These are phyloP conservation scores for Ceratobasidium sp. DNA, from an alignment of 1,284 basidiomycete genomes.

Conservation along the genomic window DNA sequence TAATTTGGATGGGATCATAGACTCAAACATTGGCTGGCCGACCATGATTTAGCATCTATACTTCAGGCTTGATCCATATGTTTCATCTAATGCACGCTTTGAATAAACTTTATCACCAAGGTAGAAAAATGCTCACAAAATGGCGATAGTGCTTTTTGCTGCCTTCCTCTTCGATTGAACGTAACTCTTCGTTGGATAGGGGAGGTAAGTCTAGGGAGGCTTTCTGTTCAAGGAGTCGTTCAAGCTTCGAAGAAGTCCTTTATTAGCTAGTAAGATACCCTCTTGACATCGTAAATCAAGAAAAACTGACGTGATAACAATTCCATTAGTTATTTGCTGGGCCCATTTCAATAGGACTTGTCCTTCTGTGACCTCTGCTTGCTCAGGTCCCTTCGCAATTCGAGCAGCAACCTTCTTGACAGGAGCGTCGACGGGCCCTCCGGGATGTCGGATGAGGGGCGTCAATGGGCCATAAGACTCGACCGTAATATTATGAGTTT, in stretches of 20 bases:
- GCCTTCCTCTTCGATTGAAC: slow-evolving; percentile 25
- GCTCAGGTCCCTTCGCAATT: slow-evolving; percentile 50
- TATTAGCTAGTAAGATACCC: neutral
- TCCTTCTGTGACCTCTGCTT: slow-evolving; percentile 56
- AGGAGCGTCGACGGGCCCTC: slow-evolving; percentile 62
- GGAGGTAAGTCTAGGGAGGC: slow-evolving; percentile 32
- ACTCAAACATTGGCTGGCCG: neutral
- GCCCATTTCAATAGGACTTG: slow-evolving; percentile 68
- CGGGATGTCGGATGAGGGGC: slow-evolving; percentile 59
- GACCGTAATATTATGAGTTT: slow-evolving; percentile 68
- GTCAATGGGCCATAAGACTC: slow-evolving; percentile 66
- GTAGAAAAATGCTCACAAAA: slow-evolving; percentile 8
- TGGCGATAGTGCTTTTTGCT: slow-evolving; percentile 33
- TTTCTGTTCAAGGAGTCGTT: slow-evolving; percentile 32
- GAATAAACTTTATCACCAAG: neutral
- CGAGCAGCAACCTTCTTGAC: slow-evolving; percentile 60
- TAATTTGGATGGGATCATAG: neutral
- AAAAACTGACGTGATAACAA: slow-evolving; percentile 38
- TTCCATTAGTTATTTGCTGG: slow-evolving; percentile 24
- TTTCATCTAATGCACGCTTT: slow-evolving; percentile 36
- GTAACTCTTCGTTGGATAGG: slow-evolving; percentile 32
- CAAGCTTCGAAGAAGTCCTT: slow-evolving; percentile 40
- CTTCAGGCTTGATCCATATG: slow-evolving; percentile 34
- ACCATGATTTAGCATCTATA: neutral
- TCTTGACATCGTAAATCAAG: neutral